A percentile compares a stretch with the other conserved stretches of the same genome.
phyloP scores from a whole-genome alignment of 2,329 filamentous ascomycete species.

The Cryphonectria japonica region DNA sequence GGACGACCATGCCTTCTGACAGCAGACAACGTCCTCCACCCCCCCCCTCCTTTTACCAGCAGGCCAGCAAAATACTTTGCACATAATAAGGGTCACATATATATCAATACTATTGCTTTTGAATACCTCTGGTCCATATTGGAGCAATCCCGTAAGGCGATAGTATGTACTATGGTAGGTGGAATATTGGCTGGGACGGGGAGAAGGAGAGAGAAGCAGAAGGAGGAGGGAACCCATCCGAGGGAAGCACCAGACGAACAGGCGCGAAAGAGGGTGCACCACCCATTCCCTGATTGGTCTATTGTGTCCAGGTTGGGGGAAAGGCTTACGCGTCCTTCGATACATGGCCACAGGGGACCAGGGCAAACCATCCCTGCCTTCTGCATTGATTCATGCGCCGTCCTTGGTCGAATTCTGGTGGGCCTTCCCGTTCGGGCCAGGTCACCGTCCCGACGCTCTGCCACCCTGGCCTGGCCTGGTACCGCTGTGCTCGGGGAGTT shows the following conservation, averaged over 20 bases:
- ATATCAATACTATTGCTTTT: not conserved
- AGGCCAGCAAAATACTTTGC: not conserved
- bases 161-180: not conserved
- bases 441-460: slow-evolving; percentile 11
- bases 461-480: not conserved
- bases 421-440: slow-evolving; percentile 19
- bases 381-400: slow-evolving; percentile 10
- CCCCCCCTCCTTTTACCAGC: not conserved
- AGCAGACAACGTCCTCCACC: not conserved
- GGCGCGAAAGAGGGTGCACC: slow-evolving; percentile 10
- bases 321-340: slow-evolving; percentile 22
- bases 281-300: not conserved
- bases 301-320: not conserved
- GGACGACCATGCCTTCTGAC: not conserved
- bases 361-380: slow-evolving; percentile 7
- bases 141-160: not conserved
- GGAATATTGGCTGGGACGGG: not conserved
- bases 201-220: not conserved
- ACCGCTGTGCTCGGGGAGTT: not conserved
- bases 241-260: slow-evolving; percentile 1
- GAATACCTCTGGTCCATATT: not conserved
- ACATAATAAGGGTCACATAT: not conserved
- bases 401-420: not conserved
- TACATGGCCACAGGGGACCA: slow-evolving; percentile 3
- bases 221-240: slow-evolving; percentile 3